Evolutionary conservation across 2,329 filamentous ascomycete species (phyloP).

Genomic region (Zymoseptoria passerinii): DNA sequence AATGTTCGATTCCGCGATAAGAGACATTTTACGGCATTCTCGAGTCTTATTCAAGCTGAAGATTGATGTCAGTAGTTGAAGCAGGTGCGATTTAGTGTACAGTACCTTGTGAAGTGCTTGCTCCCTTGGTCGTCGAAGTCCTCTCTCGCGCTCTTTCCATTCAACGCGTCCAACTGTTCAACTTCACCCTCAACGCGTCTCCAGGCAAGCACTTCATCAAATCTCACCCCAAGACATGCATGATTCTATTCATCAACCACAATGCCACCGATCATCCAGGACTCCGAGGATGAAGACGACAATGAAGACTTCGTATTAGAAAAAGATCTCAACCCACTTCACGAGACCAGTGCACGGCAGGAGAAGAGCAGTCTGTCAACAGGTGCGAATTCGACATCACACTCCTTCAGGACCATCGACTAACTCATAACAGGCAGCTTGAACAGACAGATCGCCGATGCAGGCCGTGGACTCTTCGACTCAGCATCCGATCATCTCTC

Average conservation of each 20-base stretch:
- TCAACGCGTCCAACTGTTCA: too few species aligned
- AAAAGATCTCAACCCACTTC: background rate
- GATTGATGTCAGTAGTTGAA: background rate
- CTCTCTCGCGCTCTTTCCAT: background rate
- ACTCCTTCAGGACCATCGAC: background rate
- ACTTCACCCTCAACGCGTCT: too few species aligned
- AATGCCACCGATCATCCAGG: conserved; percentile 6
- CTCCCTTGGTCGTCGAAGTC: background rate
- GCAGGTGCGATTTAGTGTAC: background rate
- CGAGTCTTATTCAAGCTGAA: background rate
- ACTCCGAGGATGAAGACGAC: conserved; percentile 7
- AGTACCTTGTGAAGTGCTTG: background rate
- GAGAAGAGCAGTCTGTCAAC: conserved; percentile 12
- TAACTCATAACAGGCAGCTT: conserved; percentile 15
- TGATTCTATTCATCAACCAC: background rate
- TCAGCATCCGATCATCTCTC: conserved; percentile 5
- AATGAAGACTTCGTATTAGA: conserved; percentile 1
- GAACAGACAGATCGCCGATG: conserved; percentile 16
- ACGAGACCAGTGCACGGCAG: conserved; percentile 1
- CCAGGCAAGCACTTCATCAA: background rate
- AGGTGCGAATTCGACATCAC: conserved; percentile 1
- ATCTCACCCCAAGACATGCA: background rate
- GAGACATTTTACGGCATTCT: background rate
- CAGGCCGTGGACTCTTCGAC: conserved; percentile 19
- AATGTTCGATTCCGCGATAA: background rate